Evolutionary conservation across 208 protist genomes (phyloP).

Genomic region (Jaenimonas drosophilae): DNA sequence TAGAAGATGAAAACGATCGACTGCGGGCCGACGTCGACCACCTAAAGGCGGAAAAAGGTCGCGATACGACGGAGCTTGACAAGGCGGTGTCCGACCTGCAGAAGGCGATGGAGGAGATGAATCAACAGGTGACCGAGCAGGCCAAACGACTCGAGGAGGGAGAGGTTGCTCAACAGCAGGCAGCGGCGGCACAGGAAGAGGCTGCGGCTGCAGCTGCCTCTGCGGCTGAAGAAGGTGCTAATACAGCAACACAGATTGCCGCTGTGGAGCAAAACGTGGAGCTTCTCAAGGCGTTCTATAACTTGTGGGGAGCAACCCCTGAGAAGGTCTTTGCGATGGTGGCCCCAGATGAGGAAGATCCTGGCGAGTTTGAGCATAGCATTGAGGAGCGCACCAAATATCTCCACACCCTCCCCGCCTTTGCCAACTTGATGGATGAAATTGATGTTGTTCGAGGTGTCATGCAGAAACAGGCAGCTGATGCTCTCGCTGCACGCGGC

Average conservation of each 20-base stretch:
- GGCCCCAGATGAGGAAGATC: constrained; percentile 9
- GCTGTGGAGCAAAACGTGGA: constrained; percentile 7
- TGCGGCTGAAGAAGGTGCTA: constrained; percentile 2
- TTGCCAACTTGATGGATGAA: constrained; percentile 49
- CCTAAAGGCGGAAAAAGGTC: constrained; percentile 14
- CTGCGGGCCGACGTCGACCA: constrained; percentile 29
- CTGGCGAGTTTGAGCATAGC: constrained; percentile 17
- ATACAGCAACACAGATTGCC: neutral
- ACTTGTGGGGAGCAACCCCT: constrained; percentile 35
- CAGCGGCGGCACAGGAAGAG: constrained; percentile 3
- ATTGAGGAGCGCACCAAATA: constrained; percentile 47
- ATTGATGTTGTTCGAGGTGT: constrained; percentile 51
- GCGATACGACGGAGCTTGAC: neutral
- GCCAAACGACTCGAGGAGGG: constrained; percentile 5
- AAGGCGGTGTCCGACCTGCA: constrained; percentile 9
- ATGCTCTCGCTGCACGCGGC: constrained; percentile 15
- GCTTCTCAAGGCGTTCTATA: constrained; percentile 25
- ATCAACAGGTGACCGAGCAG: constrained; percentile 7
- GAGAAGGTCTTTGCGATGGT: constrained; percentile 35
- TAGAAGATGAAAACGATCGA: constrained; percentile 39
- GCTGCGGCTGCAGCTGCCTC: neutral
- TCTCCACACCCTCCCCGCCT: constrained; percentile 51
- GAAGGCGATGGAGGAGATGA: constrained; percentile 4
- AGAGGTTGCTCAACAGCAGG: constrained; percentile 3
- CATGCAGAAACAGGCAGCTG: constrained; percentile 43